Evolutionary conservation across 495 filamentous ascomycete species (phyloP).

Genomic region (Xylaria bambusicola): DNA sequence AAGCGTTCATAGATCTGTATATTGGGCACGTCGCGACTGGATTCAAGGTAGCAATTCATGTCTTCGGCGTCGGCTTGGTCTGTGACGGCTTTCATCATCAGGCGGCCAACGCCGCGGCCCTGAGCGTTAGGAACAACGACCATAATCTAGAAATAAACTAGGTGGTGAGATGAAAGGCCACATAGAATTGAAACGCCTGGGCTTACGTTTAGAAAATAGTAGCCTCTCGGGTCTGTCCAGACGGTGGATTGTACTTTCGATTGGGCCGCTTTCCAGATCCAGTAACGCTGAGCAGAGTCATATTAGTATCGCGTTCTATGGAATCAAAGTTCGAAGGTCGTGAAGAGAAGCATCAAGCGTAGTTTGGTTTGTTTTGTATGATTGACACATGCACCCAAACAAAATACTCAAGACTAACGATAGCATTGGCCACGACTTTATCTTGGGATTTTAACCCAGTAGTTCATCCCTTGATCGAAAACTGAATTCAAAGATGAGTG

Average conservation of each 20-base stretch:
- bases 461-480: not conserved
- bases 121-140: conserved; percentile 62
- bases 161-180: not conserved
- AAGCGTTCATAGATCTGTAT: conserved; percentile 65
- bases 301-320: conserved; percentile 9
- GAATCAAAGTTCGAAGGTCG: not conserved
- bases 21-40: conserved; percentile 62
- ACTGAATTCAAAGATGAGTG: not conserved
- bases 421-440: too few species aligned
- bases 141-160: conserved; percentile 50
- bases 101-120: conserved; percentile 60
- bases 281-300: conserved; percentile 50
- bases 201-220: conserved; percentile 63
- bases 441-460: not conserved
- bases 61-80: conserved; percentile 60
- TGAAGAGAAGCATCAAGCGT: not conserved
- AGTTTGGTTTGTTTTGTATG: not conserved
- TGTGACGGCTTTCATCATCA: conserved; percentile 60
- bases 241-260: conserved; percentile 55
- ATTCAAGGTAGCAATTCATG: conserved; percentile 65
- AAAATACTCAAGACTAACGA: not conserved
- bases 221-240: conserved; percentile 61
- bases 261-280: conserved; percentile 65
- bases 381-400: not conserved
- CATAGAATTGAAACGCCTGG: not conserved